Base-by-base conservation (phyloP, 148 eudicot species). In the Vaccinium macrocarpon region DNA sequence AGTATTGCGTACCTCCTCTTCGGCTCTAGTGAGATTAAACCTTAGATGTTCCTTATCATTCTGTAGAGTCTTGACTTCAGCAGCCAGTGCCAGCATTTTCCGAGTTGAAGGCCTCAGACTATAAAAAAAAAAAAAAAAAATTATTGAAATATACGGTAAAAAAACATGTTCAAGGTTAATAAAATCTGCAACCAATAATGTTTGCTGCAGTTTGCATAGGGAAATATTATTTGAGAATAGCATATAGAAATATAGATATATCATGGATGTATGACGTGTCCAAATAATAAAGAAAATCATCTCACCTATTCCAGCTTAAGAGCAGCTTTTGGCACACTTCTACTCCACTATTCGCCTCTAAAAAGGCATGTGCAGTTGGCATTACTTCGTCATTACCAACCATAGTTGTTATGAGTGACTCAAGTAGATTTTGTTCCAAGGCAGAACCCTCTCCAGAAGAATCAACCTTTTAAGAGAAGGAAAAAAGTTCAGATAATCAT, bases 11-110 rank as follows among this genome's bases (percentile, higher is more conserved):
- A 93, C 99, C 99, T 97, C 99, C 76, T 92, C 98, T 88, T 97
- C 99, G 15, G 99, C 98, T 88, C 87, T 89, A 82, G 83, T 70
- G 71, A 97, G 96, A 90, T 97, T 97, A 59, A 88, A 81, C 86
- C 89, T 90, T 42, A 97, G 78, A 86, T 92, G 91, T 48, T 95
- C 98, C 87, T 97, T 93, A 57, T 92, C 99, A 78, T 90, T 91
- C 82, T 92, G 88, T 75, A 95, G 82, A 13, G 74, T 84, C 78
- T 88, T 89, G 18, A 86, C 84, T 78, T 89, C 90, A 76, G 97
- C 91, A 38, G 89, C 95, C 77, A 97, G 82, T 46, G 93, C 90
- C 72, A 97, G 77, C 71, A 91, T 84, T 64, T 91, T 93, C 87
- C 84, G 93, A 27, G 96, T 92, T 48, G 87, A 88, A 25, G 96